Evolutionary conservation across 768 basidiomycete species (phyloP).

Genomic region (Tylopilus plumbeoviolaceoides): DNA sequence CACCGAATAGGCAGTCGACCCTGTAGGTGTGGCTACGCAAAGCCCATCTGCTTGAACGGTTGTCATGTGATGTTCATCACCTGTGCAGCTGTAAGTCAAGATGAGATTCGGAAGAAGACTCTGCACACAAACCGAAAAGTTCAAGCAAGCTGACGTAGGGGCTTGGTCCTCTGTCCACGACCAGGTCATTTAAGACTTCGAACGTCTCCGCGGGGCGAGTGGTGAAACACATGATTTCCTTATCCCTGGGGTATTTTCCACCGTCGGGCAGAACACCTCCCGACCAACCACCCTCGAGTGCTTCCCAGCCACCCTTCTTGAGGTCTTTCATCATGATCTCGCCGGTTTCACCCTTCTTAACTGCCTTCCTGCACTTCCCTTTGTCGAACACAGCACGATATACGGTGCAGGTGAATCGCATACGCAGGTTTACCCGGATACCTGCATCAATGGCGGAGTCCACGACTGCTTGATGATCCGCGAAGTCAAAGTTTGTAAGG

Average conservation of each 20-base stretch:
- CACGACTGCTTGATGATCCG: constrained; percentile 80
- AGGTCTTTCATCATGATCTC: constrained; percentile 96
- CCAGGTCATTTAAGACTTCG: constrained; percentile 93
- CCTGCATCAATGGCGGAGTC: constrained; percentile 86
- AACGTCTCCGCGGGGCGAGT: constrained; percentile 94
- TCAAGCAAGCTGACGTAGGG: constrained; percentile 96
- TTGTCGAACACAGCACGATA: constrained; percentile 86
- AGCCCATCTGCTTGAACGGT: constrained; percentile 98
- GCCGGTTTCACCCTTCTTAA: constrained; percentile 90
- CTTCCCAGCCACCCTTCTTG: constrained; percentile 92
- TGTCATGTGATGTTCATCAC: constrained; percentile 98
- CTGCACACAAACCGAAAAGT: constrained; percentile 74
- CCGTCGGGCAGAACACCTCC: constrained; percentile 41
- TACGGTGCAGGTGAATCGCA: constrained; percentile 99
- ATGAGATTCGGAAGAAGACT: neutral
- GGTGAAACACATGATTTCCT: constrained; percentile 97
- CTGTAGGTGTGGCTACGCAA: constrained; percentile 92
- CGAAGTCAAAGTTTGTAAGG: constrained; percentile 94
- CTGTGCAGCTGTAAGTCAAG: constrained; percentile 38
- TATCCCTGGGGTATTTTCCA: constrained; percentile 66
- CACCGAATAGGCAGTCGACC: constrained; percentile 97
- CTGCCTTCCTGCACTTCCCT: constrained; percentile 67
- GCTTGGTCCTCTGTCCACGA: constrained; percentile 96
- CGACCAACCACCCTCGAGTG: constrained; percentile 77
- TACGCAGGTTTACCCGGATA: constrained; percentile 94